Conservation (phyloP, 495 filamentous ascomycete species). For the Aspergillus olivimuriae region DNA sequence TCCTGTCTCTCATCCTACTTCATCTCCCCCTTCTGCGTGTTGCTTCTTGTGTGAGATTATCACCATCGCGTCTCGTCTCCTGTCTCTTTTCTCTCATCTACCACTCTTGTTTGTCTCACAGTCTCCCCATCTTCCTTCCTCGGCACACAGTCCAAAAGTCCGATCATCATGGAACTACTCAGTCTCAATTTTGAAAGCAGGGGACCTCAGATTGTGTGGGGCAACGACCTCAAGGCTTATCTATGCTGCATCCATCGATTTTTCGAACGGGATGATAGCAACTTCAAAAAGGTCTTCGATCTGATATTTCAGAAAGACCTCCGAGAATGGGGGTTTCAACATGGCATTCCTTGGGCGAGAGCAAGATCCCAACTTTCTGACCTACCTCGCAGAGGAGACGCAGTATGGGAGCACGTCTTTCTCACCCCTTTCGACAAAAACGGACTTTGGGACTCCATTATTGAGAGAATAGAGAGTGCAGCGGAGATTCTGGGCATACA, state of each 20-base stretch:
- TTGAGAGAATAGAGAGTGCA: constrained; percentile 14
- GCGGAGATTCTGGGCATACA: constrained; percentile 9
- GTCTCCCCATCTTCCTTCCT: too few species aligned
- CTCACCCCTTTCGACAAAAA: constrained; percentile 13
- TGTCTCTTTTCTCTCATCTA: too few species aligned
- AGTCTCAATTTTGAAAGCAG: too few species aligned
- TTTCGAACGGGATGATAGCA: constrained; percentile 8
- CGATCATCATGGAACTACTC: too few species aligned
- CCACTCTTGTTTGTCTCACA: too few species aligned
- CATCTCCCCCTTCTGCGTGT: too few species aligned
- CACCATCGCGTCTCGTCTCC: too few species aligned
- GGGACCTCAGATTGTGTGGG: constrained; percentile 15
- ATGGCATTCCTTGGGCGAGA: constrained; percentile 1
- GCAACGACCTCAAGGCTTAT: constrained; percentile 11
- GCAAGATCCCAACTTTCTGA: constrained; percentile 22
- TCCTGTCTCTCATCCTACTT: too few species aligned
- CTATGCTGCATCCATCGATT: constrained; percentile 27
- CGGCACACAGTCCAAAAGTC: too few species aligned
- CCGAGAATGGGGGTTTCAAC: constrained; percentile 12
- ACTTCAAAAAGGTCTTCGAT: constrained; percentile 19
- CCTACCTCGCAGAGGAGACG: not conserved
- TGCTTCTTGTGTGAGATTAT: too few species aligned
- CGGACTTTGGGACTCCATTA: constrained; percentile 11
- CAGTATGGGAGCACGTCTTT: constrained; percentile 23
- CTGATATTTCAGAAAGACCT: constrained; percentile 14